phyloP scores from a whole-genome alignment of 2,329 filamentous ascomycete genomes.

The Ceratocystis lukuohia region DNA sequence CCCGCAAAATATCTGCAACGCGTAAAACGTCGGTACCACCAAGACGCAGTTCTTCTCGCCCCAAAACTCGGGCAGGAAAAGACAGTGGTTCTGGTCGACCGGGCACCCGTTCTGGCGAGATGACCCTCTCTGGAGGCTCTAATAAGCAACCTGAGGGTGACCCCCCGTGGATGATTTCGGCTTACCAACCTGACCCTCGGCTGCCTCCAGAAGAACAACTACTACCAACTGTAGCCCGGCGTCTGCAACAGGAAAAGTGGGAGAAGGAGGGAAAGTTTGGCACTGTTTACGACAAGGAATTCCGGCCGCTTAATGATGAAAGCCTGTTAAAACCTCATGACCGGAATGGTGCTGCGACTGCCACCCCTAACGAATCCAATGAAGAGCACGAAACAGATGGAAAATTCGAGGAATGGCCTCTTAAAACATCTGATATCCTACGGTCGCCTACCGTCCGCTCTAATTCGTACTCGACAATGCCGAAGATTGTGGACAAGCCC shows the following conservation, averaged over 20 bases:
- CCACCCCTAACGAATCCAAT: slow-evolving; percentile 8
- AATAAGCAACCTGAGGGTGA: slow-evolving; percentile 75
- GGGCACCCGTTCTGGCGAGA: slow-evolving; percentile 47
- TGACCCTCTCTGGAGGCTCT: slow-evolving; percentile 26
- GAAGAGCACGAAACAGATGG: slow-evolving; percentile 21
- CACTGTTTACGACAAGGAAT: slow-evolving; percentile 73
- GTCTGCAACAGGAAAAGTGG: slow-evolving; percentile 89
- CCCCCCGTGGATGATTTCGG: slow-evolving; percentile 84
- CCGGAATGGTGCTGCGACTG: background rate
- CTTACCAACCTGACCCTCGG: slow-evolving; percentile 91
- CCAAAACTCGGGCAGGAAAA: slow-evolving; percentile 26
- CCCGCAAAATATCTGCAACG: slow-evolving; percentile 21
- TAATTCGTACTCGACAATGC: slow-evolving; percentile 48
- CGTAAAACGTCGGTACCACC: slow-evolving; percentile 35
- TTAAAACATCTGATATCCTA: slow-evolving; percentile 32
- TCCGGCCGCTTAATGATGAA: slow-evolving; percentile 66
- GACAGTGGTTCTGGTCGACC: slow-evolving; percentile 52
- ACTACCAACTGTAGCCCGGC: slow-evolving; percentile 80
- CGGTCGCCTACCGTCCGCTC: slow-evolving; percentile 32
- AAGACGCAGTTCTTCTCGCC: slow-evolving; percentile 28
- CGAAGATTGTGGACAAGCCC: slow-evolving; percentile 38
- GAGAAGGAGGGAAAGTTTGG: slow-evolving; percentile 81
- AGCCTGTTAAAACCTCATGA: slow-evolving; percentile 36
- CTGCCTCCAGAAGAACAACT: slow-evolving; percentile 91
- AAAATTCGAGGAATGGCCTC: slow-evolving; percentile 43